Percentiles rank a stretch among this genome's conserved stretches.
Evolutionary conservation across 768 basidiomycete species (phyloP).

Genomic region (Hypholoma fasciculare): DNA sequence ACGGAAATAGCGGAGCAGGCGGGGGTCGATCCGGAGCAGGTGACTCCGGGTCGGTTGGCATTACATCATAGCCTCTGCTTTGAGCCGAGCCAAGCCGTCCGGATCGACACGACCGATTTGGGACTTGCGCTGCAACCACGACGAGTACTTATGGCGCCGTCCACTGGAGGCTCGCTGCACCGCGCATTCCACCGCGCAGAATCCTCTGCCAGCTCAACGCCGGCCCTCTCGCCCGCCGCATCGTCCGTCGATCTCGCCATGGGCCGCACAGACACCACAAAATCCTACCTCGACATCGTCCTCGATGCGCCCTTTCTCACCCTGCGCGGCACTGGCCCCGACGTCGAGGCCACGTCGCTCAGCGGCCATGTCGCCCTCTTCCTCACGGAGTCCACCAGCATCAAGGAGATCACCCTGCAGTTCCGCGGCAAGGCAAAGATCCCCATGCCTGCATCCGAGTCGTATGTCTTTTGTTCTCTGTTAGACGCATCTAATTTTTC

Average conservation of each 20-base stretch:
- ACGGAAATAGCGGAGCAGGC: no score
- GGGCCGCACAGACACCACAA: constrained; percentile 36
- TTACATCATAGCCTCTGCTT: no score
- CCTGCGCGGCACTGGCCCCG: constrained; percentile 78
- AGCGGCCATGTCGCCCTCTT: constrained; percentile 80
- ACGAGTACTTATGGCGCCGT: not conserved
- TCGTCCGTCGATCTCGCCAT: constrained; percentile 31
- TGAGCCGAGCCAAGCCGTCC: not conserved
- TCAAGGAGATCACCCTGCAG: constrained; percentile 82
- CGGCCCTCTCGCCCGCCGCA: constrained; percentile 13
- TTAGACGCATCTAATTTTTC: constrained; percentile 3
- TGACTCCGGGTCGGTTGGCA: no score
- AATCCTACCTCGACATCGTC: constrained; percentile 69
- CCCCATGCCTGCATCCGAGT: constrained; percentile 55
- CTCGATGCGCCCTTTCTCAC: constrained; percentile 70
- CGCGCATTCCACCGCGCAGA: not conserved
- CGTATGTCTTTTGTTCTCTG: constrained; percentile 43
- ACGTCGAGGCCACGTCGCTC: constrained; percentile 80
- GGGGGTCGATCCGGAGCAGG: no score
- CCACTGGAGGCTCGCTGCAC: not conserved
- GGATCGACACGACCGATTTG: not conserved
- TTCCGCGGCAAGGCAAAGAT: constrained; percentile 83
- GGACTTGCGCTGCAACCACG: no score
- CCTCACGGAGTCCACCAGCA: constrained; percentile 78
- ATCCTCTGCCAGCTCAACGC: not conserved